phyloP scores from a whole-genome alignment of 164 flowering plant genomes.

The Magnolia kwangsiensis region DNA sequence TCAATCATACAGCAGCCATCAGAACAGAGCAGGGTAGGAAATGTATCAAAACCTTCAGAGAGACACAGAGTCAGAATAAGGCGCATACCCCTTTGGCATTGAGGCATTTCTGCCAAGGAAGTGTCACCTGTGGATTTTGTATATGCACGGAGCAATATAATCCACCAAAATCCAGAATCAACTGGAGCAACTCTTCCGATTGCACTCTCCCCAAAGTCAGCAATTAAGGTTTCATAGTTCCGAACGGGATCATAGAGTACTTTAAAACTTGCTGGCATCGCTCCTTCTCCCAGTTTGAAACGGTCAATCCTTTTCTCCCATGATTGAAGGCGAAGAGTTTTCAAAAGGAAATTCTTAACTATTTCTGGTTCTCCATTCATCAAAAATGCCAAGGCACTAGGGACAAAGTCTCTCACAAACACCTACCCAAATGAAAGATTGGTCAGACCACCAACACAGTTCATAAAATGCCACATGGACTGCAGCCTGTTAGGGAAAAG shows the following conservation, averaged over 20 bases:
- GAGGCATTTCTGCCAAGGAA: constrained; percentile 65
- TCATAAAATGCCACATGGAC: no score
- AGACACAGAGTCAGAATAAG: constrained; percentile 72
- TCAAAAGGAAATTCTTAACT: constrained; percentile 70
- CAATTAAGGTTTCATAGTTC: constrained; percentile 56
- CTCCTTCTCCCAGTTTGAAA: constrained; percentile 81
- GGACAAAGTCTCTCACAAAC: constrained; percentile 84
- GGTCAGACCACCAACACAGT: constrained; percentile 21
- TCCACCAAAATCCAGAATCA: constrained; percentile 96
- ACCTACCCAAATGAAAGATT: constrained; percentile 38
- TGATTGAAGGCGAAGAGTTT: constrained; percentile 78
- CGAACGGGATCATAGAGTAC: constrained; percentile 68
- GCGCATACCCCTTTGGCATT: constrained; percentile 77
- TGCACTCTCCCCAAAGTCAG: constrained; percentile 88
- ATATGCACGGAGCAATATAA: constrained; percentile 75
- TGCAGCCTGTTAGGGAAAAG: no score
- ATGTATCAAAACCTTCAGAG: constrained; percentile 88
- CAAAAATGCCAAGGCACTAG: constrained; percentile 78
- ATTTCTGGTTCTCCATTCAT: constrained; percentile 86
- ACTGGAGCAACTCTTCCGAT: constrained; percentile 94
- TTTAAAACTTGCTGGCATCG: constrained; percentile 92
- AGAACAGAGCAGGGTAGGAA: constrained; percentile 83
- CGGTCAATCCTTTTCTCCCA: constrained; percentile 81
- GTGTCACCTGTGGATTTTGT: constrained; percentile 72
- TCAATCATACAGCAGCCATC: constrained; percentile 93